A percentile compares a stretch with the other conserved stretches of the same genome.
Conservation (phyloP, 2,329 filamentous ascomycete species). For the Fusarium staphyleae region DNA sequence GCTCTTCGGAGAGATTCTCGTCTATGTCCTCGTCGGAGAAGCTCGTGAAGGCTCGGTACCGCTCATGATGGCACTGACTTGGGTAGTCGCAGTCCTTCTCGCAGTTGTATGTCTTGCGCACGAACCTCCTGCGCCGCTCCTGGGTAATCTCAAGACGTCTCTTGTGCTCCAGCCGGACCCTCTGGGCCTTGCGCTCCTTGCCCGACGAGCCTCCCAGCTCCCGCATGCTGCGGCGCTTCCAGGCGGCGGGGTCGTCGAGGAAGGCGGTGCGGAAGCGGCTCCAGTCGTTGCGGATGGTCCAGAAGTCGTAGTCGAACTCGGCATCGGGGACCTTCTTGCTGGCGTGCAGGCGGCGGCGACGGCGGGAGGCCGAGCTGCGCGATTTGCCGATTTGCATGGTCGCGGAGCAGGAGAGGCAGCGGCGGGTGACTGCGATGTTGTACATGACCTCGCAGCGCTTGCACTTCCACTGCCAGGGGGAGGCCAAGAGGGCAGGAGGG, state of each 20-base stretch:
- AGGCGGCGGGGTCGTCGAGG: neutral
- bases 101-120: constrained; percentile 24
- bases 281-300: constrained; percentile 44
- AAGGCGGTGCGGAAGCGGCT: constrained; percentile 29
- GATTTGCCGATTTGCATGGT: neutral
- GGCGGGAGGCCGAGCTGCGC: neutral
- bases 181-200: neutral
- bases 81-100: constrained; percentile 37
- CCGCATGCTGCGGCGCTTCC: constrained; percentile 6
- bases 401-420: constrained; percentile 13
- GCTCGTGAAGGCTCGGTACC: neutral
- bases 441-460: constrained; percentile 41
- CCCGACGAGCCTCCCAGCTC: neutral
- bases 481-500: neutral
- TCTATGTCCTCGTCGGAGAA: neutral
- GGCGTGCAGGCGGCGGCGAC: neutral
- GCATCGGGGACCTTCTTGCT: neutral
- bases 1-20: neutral
- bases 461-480: constrained; percentile 47
- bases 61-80: constrained; percentile 29
- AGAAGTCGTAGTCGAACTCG: constrained; percentile 47
- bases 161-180: neutral
- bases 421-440: constrained; percentile 24
- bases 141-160: neutral
- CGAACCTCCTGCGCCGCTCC: constrained; percentile 7